Conservation (phyloP, 2,329 filamentous ascomycete species). For the Colletotrichum paranaense region DNA sequence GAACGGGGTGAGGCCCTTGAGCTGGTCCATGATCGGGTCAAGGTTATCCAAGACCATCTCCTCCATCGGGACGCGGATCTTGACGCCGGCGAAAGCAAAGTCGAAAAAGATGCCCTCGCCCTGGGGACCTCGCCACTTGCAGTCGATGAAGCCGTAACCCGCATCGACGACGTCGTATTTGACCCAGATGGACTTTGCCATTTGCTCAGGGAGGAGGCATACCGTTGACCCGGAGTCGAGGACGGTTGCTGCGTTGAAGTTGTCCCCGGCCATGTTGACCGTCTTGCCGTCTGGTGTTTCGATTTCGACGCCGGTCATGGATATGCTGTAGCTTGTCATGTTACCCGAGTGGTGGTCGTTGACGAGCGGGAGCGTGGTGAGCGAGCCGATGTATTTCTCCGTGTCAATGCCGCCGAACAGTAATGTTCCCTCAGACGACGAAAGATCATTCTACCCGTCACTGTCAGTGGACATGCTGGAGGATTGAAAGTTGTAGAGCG, state of each 20-base stretch:
- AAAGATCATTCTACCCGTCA: constrained; percentile 47
- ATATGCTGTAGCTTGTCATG: constrained; percentile 53
- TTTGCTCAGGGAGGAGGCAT: constrained; percentile 71
- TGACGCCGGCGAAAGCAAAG: constrained; percentile 53
- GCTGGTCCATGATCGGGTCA: constrained; percentile 46
- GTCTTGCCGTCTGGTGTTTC: constrained; percentile 40
- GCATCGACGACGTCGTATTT: constrained; percentile 64
- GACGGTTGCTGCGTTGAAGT: constrained; percentile 65
- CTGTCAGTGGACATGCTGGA: constrained; percentile 40
- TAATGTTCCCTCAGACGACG: constrained; percentile 73
- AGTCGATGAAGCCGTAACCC: constrained; percentile 71
- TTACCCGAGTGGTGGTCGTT: constrained; percentile 49
- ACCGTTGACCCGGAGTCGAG: constrained; percentile 78
- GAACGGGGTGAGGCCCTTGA: constrained; percentile 52
- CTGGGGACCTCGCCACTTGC: constrained; percentile 52
- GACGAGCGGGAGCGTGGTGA: constrained; percentile 70
- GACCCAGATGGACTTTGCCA: constrained; percentile 66
- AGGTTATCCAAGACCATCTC: constrained; percentile 65
- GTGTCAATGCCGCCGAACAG: constrained; percentile 82
- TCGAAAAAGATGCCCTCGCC: constrained; percentile 48
- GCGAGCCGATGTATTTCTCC: constrained; percentile 69
- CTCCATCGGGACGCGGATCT: constrained; percentile 66
- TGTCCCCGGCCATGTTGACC: constrained; percentile 43
- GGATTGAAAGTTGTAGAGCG: background rate
- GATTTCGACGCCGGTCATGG: constrained; percentile 50